Percentiles rank a stretch among this genome's conserved stretches.
Conservation (phyloP, 345 rosid genomes). For the Bretschneidera sinensis region DNA sequence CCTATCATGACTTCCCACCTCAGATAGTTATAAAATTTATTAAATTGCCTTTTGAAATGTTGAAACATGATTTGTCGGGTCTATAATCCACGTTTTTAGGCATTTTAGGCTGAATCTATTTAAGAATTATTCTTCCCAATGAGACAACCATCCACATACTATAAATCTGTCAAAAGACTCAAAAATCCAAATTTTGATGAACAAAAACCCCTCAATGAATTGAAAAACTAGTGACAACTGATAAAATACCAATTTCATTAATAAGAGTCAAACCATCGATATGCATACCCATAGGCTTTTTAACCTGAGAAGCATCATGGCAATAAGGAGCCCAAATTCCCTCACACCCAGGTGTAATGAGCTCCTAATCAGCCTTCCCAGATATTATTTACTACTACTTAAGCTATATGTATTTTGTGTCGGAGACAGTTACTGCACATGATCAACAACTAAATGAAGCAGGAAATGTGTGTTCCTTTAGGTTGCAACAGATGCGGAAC, state of each 20-base stretch:
- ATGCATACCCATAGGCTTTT: conserved; percentile 10
- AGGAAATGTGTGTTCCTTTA: not conserved
- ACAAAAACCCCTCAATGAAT: too few species aligned
- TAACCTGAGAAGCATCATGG: conserved; percentile 52
- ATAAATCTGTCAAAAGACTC: too few species aligned
- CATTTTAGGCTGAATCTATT: too few species aligned
- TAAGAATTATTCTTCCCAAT: too few species aligned
- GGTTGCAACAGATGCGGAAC: not conserved
- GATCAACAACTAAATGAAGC: conserved; percentile 15
- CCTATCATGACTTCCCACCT: too few species aligned
- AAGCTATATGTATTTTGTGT: conserved; percentile 9
- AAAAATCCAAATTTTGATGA: too few species aligned
- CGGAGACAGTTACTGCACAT: conserved; percentile 7
- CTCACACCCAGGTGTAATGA: conserved; percentile 11
- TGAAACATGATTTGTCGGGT: too few species aligned
- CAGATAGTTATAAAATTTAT: too few species aligned
- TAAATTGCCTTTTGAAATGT: too few species aligned
- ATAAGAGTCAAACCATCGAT: conserved; percentile 6
- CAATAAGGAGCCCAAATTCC: conserved; percentile 22
- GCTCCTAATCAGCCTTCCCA: conserved; percentile 46
- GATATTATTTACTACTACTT: conserved; percentile 14
- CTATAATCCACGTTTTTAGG: too few species aligned
- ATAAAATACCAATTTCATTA: conserved; percentile 17
- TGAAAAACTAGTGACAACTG: not conserved
- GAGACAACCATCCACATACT: too few species aligned